Percentiles rank a stretch among this genome's conserved stretches.
Evolutionary conservation across 164 flowering plant species (phyloP).

Genomic region (Umbellularia californica): DNA sequence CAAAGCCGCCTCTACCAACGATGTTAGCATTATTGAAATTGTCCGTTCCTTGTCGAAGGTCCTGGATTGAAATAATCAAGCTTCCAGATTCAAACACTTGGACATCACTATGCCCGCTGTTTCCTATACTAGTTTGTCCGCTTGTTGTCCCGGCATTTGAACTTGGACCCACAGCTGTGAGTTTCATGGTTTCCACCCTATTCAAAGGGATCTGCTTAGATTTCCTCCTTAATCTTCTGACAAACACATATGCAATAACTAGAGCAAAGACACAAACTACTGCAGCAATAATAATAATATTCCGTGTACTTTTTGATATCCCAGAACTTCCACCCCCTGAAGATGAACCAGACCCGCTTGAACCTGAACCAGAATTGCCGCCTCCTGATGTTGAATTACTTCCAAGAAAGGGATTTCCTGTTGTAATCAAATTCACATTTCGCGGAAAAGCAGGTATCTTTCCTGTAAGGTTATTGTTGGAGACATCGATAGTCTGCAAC

Average conservation of each 20-base stretch:
- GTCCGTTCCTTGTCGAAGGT: slow-evolving; percentile 42
- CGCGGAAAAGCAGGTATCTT: slow-evolving; percentile 29
- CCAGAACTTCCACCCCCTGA: not conserved
- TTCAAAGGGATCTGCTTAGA: slow-evolving; percentile 7
- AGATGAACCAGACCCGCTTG: not conserved
- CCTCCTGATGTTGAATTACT: slow-evolving; percentile 9
- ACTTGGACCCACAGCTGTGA: slow-evolving; percentile 10
- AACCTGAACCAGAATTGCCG: slow-evolving; percentile 2
- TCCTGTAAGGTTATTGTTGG: slow-evolving; percentile 55
- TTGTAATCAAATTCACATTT: slow-evolving; percentile 22
- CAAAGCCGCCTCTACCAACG: slow-evolving; percentile 55
- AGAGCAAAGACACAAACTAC: not conserved
- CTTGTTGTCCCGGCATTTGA: slow-evolving; percentile 23
- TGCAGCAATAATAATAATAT: not conserved
- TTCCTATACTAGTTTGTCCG: slow-evolving; percentile 26
- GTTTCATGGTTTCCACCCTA: slow-evolving; percentile 13
- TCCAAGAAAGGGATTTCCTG: slow-evolving; percentile 42
- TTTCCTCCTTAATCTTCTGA: slow-evolving; percentile 1
- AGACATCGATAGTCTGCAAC: slow-evolving; percentile 43
- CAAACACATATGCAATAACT: not conserved
- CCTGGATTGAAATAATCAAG: slow-evolving; percentile 36
- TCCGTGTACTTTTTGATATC: not conserved
- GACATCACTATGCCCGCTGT: slow-evolving; percentile 23
- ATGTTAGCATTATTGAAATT: slow-evolving; percentile 38
- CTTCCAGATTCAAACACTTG: slow-evolving; percentile 34